Percentiles rank a stretch among this genome's conserved stretches.
Evolutionary conservation across 148 eudicot species (phyloP).

Genomic region (Heliamphora exappendiculata): DNA sequence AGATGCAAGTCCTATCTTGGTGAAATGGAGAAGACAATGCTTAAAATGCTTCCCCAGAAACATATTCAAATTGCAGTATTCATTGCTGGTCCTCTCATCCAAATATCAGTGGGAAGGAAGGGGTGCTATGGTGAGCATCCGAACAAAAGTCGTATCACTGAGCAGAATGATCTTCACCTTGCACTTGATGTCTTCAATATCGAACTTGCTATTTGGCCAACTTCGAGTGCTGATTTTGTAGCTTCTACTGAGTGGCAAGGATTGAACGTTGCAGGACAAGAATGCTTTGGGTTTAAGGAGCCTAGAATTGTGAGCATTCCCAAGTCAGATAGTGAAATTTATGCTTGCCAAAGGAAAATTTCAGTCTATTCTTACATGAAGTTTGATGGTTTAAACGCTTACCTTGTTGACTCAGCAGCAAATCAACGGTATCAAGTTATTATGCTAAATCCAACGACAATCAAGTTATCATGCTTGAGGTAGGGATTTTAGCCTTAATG

Average conservation of each 20-base stretch:
- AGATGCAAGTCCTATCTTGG: slow-evolving; percentile 29
- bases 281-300: slow-evolving; percentile 27
- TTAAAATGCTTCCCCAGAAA: slow-evolving; percentile 50
- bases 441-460: slow-evolving; percentile 38
- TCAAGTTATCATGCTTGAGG: slow-evolving; percentile 47
- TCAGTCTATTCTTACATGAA: slow-evolving; percentile 31
- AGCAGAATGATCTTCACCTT: slow-evolving; percentile 29
- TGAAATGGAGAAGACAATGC: slow-evolving; percentile 33
- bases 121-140: slow-evolving; percentile 15
- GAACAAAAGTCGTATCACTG: slow-evolving; percentile 16
- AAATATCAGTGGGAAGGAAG: slow-evolving; percentile 40
- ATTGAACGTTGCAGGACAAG: slow-evolving; percentile 24
- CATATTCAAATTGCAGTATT: slow-evolving; percentile 52
- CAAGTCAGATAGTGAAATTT: slow-evolving; percentile 27
- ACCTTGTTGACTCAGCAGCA: slow-evolving; percentile 38
- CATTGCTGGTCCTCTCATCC: slow-evolving; percentile 57
- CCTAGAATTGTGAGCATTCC: slow-evolving; percentile 19
- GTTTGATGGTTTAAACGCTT: slow-evolving; percentile 55
- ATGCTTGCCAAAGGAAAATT: slow-evolving; percentile 38
- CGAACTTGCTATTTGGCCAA: slow-evolving; percentile 60
- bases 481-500: slow-evolving; percentile 24
- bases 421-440: slow-evolving; percentile 30
- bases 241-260: slow-evolving; percentile 26
- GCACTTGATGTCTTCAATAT: slow-evolving; percentile 37
- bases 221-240: slow-evolving; percentile 26